A percentile compares a stretch with the other conserved stretches of the same genome.
phyloP scores from a whole-genome alignment of 129 eudicot genomes.

The Glebionis coronaria region DNA sequence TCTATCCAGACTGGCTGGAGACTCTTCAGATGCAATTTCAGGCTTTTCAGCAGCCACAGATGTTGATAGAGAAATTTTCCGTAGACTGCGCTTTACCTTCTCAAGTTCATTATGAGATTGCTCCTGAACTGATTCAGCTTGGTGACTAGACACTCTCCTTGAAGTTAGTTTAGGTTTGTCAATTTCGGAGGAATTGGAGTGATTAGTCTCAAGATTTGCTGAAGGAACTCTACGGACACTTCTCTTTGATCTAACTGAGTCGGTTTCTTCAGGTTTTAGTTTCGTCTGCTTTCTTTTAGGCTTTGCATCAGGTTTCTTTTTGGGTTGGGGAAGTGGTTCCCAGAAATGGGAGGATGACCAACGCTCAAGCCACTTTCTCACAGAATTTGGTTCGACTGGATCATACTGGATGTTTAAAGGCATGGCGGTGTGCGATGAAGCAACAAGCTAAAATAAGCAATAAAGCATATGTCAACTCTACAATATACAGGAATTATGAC shows the following conservation, averaged over 20 bases:
- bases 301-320: conserved; percentile 36
- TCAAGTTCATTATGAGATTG: conserved; percentile 75
- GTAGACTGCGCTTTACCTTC: conserved; percentile 64
- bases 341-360: conserved; percentile 66
- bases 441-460: conserved; percentile 53
- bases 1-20: background rate
- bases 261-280: conserved; percentile 37
- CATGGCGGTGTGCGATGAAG: conserved; percentile 42
- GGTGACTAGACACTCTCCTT: conserved; percentile 34
- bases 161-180: conserved; percentile 44
- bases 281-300: conserved; percentile 39
- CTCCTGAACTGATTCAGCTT: conserved; percentile 46
- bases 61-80: conserved; percentile 53
- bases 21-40: conserved; percentile 45
- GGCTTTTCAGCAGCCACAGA: conserved; percentile 31
- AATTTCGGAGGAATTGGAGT: conserved; percentile 33
- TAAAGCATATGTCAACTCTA: conserved; percentile 22
- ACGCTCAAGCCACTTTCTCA: conserved; percentile 62
- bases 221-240: conserved; percentile 39
- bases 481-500: conserved; percentile 5
- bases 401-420: conserved; percentile 71
- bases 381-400: conserved; percentile 59
- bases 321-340: conserved; percentile 50
- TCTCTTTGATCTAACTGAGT: conserved; percentile 48
- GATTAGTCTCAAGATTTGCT: conserved; percentile 37